These are phyloP conservation scores for Torrubiella hemipterigena DNA, from an alignment of 2,329 filamentous ascomycete genomes.

Conservation along the genomic window DNA sequence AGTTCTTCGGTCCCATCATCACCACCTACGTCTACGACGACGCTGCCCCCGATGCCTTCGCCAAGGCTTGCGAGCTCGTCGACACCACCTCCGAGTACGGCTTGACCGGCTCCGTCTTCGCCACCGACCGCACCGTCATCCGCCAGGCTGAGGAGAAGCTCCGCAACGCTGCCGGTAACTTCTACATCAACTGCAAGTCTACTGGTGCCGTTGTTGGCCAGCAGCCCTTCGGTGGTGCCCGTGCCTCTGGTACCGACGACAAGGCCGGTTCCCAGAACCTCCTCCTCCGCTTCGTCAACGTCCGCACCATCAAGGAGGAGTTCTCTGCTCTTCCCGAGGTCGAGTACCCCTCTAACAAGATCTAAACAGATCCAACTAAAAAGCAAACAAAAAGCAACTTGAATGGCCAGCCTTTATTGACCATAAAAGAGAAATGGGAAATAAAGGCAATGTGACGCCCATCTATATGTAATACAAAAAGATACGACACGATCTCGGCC, in stretches of 20 bases:
- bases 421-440: no score
- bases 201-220: conserved; percentile 63
- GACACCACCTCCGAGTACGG: conserved; percentile 67
- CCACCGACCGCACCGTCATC: conserved; percentile 53
- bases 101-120: conserved; percentile 66
- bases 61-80: conserved; percentile 47
- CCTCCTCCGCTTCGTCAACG: conserved; percentile 53
- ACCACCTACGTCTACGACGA: conserved; percentile 71
- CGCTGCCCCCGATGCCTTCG: conserved; percentile 41
- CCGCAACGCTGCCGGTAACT: conserved; percentile 66
- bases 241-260: conserved; percentile 61
- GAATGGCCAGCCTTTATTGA: no score
- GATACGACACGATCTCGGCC: no score
- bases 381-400: conserved; percentile 5
- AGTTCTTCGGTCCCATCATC: conserved; percentile 74
- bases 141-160: conserved; percentile 59
- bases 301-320: conserved; percentile 64
- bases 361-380: conserved; percentile 19
- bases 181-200: conserved; percentile 78
- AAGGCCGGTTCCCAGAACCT: conserved; percentile 58
- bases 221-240: conserved; percentile 58
- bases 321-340: conserved; percentile 53
- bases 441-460: no score
- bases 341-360: conserved; percentile 60
- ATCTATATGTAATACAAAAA: no score